Evolutionary conservation across 495 filamentous ascomycete genomes (phyloP).

Genomic region (Ramalina peruviana): DNA sequence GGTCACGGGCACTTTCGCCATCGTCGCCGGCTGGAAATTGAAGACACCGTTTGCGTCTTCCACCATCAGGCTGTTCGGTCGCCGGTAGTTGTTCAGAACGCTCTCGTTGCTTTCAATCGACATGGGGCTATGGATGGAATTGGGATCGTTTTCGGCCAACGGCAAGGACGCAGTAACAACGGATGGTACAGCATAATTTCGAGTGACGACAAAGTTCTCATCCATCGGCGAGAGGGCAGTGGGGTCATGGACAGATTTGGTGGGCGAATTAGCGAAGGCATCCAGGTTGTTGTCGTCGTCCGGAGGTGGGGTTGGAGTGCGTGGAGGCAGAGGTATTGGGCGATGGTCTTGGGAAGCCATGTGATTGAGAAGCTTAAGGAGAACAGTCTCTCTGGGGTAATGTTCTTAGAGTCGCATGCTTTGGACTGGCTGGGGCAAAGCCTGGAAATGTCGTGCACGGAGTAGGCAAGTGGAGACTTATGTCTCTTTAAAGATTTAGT

Average conservation of each 20-base stretch:
- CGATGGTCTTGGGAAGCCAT: constrained; percentile 16
- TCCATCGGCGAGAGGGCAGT: constrained; percentile 51
- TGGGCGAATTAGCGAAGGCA: constrained; percentile 19
- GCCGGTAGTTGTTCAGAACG: constrained; percentile 3
- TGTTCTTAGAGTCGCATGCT: too few species aligned
- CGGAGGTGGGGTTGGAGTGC: constrained; percentile 54
- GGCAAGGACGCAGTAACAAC: constrained; percentile 11
- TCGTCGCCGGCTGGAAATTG: constrained; percentile 82
- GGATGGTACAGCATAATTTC: constrained; percentile 19
- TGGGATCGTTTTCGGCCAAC: constrained; percentile 25
- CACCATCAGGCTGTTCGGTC: constrained; percentile 23
- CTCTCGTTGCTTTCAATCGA: constrained; percentile 25
- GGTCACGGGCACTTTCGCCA: constrained; percentile 56
- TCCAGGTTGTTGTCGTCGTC: constrained; percentile 30
- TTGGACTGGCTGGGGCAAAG: too few species aligned
- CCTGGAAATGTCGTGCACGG: too few species aligned
- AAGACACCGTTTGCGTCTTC: constrained; percentile 49
- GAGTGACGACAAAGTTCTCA: constrained; percentile 31
- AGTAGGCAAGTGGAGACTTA: too few species aligned
- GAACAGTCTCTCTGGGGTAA: too few species aligned
- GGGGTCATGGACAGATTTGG: constrained; percentile 37
- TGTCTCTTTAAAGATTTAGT: too few species aligned
- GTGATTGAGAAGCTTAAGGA: too few species aligned
- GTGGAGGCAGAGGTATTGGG: constrained; percentile 50
- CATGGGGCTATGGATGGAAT: constrained; percentile 30